Evolutionary conservation across 2,329 filamentous ascomycete genomes (phyloP), one percentile per base, ranked within the genome.

Genomic region (Epichloe baconii): DNA sequence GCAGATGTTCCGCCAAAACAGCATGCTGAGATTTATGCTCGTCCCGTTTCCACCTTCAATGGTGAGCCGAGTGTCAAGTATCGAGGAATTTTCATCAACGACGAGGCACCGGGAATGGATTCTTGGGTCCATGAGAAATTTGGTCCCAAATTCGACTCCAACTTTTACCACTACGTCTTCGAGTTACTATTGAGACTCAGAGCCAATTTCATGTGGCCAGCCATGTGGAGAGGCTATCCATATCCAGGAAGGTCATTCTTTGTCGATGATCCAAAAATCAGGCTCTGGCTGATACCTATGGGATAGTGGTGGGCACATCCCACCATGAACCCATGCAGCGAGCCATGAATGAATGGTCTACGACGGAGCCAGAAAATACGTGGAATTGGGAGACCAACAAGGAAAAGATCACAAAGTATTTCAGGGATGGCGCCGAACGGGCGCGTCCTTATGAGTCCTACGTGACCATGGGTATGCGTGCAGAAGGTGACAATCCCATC

Each of bases 271-370:
- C 68, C 73, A 65, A 71, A 6, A 84, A 77, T 45, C 76, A 81
- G 54, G 69, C 71, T 3, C 68, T 80, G 4, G 81, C 81, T 0
- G 77, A 85, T 51, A 73, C 76, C 50, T 83, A 80, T 53, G 80
- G 78, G 2, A 78, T 85, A 41, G 78, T 83, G 3, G 76, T 84
- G 62, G 79, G 78, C 3, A 82, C 79, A 0, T 79, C 76, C 0
- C 80, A 85, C 58, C 81, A 81, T 12, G 81, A 85, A 61, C 81
- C 81, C 0, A 80, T 85, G 79, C 75, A 77, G 56, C 71, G 79
- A 23, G 72, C 75, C 8, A 80, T 78, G 7, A 75, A 73, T 15
- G 70, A 73, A 53, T 72, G 70, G 69, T 64, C 66, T 17, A 62
- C 58, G 8, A 56, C 61, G 5, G 62, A 65, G 6, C 59, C 66